phyloP scores from a whole-genome alignment of 2,329 filamentous ascomycete species.

The Trichoderma endophyticum region DNA sequence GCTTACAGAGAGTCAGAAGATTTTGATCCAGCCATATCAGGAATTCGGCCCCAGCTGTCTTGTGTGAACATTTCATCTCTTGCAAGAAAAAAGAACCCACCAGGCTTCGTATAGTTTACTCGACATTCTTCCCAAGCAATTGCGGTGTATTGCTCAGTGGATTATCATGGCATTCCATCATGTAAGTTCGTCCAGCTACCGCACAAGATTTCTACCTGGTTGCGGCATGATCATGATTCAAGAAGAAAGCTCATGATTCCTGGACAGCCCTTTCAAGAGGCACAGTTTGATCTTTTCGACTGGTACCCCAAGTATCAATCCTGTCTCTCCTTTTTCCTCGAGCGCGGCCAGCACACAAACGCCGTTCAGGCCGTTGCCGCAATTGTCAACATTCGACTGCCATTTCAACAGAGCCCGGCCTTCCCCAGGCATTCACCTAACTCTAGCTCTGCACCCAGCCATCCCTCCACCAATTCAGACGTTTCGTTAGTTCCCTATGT shows the following conservation, averaged over 20 bases:
- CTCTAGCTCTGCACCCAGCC: neutral
- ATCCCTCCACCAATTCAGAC: slow-evolving; percentile 28
- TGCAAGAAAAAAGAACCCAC: neutral
- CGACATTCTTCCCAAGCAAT: neutral
- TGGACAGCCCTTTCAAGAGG: slow-evolving; percentile 44
- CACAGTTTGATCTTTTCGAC: slow-evolving; percentile 75
- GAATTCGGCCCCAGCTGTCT: neutral
- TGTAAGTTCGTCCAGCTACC: slow-evolving; percentile 2
- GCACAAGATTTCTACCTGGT: neutral
- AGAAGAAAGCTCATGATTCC: neutral
- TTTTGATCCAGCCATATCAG: neutral
- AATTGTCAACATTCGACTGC: slow-evolving; percentile 87
- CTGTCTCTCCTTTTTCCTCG: slow-evolving; percentile 87
- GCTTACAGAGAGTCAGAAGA: neutral
- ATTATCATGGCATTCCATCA: slow-evolving; percentile 16
- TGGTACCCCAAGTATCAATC: slow-evolving; percentile 92
- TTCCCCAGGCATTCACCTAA: slow-evolving; percentile 19
- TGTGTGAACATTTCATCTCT: neutral
- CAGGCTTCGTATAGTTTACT: neutral
- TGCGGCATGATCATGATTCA: neutral
- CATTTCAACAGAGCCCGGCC: slow-evolving; percentile 65
- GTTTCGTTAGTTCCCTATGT: slow-evolving; percentile 74
- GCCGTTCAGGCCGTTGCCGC: slow-evolving; percentile 85
- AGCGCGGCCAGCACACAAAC: slow-evolving; percentile 79
- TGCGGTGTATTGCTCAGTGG: neutral